phyloP scores from a whole-genome alignment of 2,329 filamentous ascomycete species.

The Monosporascus sp. region DNA sequence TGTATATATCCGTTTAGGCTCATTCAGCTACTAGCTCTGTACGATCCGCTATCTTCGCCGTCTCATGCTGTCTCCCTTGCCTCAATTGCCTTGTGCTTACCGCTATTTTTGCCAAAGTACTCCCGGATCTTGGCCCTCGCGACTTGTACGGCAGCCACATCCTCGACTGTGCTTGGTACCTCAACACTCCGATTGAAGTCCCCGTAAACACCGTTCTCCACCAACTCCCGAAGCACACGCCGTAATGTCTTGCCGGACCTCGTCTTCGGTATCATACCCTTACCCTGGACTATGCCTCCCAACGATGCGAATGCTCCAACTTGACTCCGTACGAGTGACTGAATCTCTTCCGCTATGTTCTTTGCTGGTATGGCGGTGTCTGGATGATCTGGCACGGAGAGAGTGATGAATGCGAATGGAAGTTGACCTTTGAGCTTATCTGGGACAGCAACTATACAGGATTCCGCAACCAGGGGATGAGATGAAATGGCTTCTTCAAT shows the following conservation, averaged over 20 bases:
- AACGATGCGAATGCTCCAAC: slow-evolving; percentile 85
- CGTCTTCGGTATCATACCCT: slow-evolving; percentile 90
- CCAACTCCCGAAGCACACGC: slow-evolving; percentile 73
- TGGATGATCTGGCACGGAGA: slow-evolving; percentile 42
- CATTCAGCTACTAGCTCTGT: too few species aligned
- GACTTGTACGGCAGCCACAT: slow-evolving; percentile 67
- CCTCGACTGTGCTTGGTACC: slow-evolving; percentile 83
- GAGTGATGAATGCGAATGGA: slow-evolving; percentile 80
- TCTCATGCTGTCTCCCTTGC: slow-evolving; percentile 31
- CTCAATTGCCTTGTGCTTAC: slow-evolving; percentile 39
- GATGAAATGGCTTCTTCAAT: slow-evolving; percentile 89
- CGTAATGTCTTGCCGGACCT: slow-evolving; percentile 84
- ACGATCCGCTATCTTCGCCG: too few species aligned
- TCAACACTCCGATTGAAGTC: slow-evolving; percentile 67
- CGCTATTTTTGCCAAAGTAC: slow-evolving; percentile 61
- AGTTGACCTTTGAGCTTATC: slow-evolving; percentile 84
- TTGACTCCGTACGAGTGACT: slow-evolving; percentile 67
- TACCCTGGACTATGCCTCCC: slow-evolving; percentile 79
- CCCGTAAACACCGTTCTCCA: slow-evolving; percentile 75
- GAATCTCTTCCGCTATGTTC: slow-evolving; percentile 54
- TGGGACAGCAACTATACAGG: slow-evolving; percentile 79
- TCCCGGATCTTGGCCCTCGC: slow-evolving; percentile 66
- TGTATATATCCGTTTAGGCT: too few species aligned
- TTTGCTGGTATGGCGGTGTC: slow-evolving; percentile 44
- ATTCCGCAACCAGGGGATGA: slow-evolving; percentile 75